Evolutionary conservation across 805 yeast genomes (phyloP), one percentile per base, ranked within the genome.

Genomic region (Dipodascus albidus): DNA sequence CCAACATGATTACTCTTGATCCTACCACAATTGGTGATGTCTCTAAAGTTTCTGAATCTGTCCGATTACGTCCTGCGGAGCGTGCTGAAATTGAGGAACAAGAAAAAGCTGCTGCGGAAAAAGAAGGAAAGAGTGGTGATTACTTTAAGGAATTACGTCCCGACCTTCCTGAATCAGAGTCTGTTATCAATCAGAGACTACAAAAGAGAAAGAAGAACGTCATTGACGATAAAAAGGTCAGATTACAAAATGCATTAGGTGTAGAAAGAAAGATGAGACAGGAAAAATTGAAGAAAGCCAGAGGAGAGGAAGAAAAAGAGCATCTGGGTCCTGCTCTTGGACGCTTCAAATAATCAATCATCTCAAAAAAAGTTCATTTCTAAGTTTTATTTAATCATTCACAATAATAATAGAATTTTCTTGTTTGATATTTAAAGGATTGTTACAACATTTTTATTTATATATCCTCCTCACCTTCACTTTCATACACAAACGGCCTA

Each of bases 1-100:
- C 97, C 3, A 98, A 91, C 67, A 84, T 95, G 72, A 93, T 93
- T 56, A 75, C 95, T 1, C 72, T 93, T 64, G 96, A 93, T 74
- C 98, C 98, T 54, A 79, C 76, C 62, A 80, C 77, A 52, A 85
- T 93, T 60, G 99, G 99, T 60, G 76, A 81, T 2, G 89, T 93
- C 15, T 91, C 87, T 62, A 78, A 78, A 60, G 75, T 83, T 53
- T 84, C 91, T 2, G 74, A 78, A 15, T 70, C 73, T 15, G 73
- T 77, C 53, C 78, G 97, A 62, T 70, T 84, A 64, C 14, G 19
- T 11, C 19, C 49, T 47, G 79, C 80, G 50, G 83, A 87, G 0
- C 70, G 57, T 21, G 63, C 63, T 3, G 60, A 55, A 50, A 59
- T 55, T 71, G 79, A 54, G 82, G 69, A 51, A 59, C 66, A 35